Base-by-base conservation (phyloP, 2,329 filamentous ascomycete species). In the Aspergillus arachidicola region DNA sequence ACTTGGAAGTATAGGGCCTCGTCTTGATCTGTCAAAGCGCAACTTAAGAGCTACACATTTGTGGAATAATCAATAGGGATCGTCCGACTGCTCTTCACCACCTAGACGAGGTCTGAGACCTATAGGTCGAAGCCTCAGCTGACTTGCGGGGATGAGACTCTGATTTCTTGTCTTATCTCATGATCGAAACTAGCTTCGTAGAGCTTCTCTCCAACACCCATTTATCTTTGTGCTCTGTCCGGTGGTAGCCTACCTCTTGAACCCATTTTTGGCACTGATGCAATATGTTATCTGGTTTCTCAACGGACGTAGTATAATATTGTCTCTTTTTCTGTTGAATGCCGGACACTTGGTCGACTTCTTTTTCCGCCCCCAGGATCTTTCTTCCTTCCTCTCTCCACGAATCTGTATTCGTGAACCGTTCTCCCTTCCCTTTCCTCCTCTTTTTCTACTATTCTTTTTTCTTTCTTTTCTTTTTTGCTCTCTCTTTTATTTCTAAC, bases 331-430 rank as follows among this genome's bases (percentile, higher is more conserved):
- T 69, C 21, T 50, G 59, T 58, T 34, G 57, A 66, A 65, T 66
- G 66, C 68, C 57, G 66, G 66, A 46, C 69, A 64, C 64, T 64
- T 59, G 58, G 51, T 61, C 43, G 38, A 34, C 57, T 14, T 16
- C 48, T 32, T 32, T 32, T 12, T 12, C 23, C 9, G 1, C 28
- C 30, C 48, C n/a, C 21, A 10, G 30, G n/a, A n/a, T 10, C 16
- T 51, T 32, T n/a, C 48, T 51, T 19, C 12, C 16, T 9, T 50
- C 26, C 26, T 30, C 14, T 50, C 14, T 32, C 30, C 7, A n/a
- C 16, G 28, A 21, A 34, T 12, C 7, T 32, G 48, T 51, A n/a
- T 32, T 51, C 9, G n/a, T 51, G 28, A 34, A n/a, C 48, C 59
- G 54, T 55, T 34, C 54, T 64, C 48, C 51, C 60, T 62, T 45